phyloP scores from a whole-genome alignment of 2,329 filamentous ascomycete genomes.

The Pyrenophora teres region DNA sequence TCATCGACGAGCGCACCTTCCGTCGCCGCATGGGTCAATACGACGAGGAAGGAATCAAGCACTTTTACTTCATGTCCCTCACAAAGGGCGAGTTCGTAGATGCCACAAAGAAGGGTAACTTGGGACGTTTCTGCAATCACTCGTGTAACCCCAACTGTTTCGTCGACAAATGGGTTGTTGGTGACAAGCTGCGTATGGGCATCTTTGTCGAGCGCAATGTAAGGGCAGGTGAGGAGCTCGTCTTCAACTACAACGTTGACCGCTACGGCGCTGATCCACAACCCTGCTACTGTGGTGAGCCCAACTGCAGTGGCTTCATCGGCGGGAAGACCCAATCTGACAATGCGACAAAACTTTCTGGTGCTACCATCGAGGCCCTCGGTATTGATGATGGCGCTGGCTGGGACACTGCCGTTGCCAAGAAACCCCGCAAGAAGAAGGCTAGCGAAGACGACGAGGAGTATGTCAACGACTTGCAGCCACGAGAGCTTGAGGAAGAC shows the following conservation, averaged over 20 bases:
- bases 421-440: conserved; percentile 92
- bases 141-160: conserved; percentile 99
- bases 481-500: conserved; percentile 76
- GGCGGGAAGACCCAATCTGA: conserved; percentile 98
- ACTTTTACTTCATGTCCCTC: conserved; percentile 99
- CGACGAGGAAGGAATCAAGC: conserved; percentile 94
- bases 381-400: conserved; percentile 91
- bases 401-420: conserved; percentile 89
- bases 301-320: conserved; percentile 94
- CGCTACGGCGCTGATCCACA: conserved; percentile 96
- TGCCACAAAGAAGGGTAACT: conserved; percentile 93
- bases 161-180: conserved; percentile 99
- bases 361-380: conserved; percentile 89
- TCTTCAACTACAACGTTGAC: conserved; percentile 99
- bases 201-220: conserved; percentile 91
- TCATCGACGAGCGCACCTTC: conserved; percentile 91
- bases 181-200: conserved; percentile 96
- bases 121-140: conserved; percentile 97
- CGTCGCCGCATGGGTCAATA: conserved; percentile 90
- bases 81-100: conserved; percentile 97
- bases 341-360: conserved; percentile 86
- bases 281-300: conserved; percentile 93
- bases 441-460: conserved; percentile 89
- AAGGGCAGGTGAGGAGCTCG: conserved; percentile 87
- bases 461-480: conserved; percentile 87